Base-by-base conservation (phyloP, 164 flowering plant genomes). In the Umbilicus rupestris region DNA sequence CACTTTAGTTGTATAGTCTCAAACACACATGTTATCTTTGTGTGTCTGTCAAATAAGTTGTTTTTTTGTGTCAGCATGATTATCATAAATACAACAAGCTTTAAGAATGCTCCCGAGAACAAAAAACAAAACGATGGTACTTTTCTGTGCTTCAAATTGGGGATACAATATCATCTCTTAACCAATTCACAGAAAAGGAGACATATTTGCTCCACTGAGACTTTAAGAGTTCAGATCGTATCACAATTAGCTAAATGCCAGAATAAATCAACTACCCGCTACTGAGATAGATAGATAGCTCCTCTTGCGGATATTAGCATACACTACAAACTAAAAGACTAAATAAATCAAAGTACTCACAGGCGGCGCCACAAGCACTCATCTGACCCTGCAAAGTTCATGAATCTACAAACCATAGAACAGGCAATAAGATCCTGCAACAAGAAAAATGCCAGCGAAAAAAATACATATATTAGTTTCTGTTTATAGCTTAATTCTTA, bases 341-440 rank as follows among this genome's bases (percentile, higher is more conserved):
- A 17, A 9, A 5, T 46, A 28, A 8, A 29, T 33, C 14, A 63
- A 29, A 39, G 19, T 20, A 87, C 96, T 85, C 74, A 94, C 98
- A 91, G 77, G 69, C 93, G 92, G 63, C 90, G 90, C 98, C 98
- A 94, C 49, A 94, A 78, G 64, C 80, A 80, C 73, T 94, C 98
- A 75, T 94, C 96, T 31, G 95, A 81, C 57, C 92, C 96, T 2
- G 84, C 93, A 66, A 64, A 73, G 71, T 79, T 89, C 39, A 94
- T 77, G 68, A 79, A 94, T 71, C 72, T 82, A 78, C 98, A 94
- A 20, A 85, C 97, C 77, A 80, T 66, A 0, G 95, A 82, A 73
- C 98, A 94, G 1, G 95, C 68, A 55, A 86, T 71, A 30, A 94
- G 98, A 83, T 94, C 98, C 98, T 93, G 88, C 77, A 68, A 42